Percentiles rank a stretch among this genome's conserved stretches.
Evolutionary conservation across 2,329 filamentous ascomycete genomes (phyloP).

Genomic region (Hymenoscyphus fructigenus): DNA sequence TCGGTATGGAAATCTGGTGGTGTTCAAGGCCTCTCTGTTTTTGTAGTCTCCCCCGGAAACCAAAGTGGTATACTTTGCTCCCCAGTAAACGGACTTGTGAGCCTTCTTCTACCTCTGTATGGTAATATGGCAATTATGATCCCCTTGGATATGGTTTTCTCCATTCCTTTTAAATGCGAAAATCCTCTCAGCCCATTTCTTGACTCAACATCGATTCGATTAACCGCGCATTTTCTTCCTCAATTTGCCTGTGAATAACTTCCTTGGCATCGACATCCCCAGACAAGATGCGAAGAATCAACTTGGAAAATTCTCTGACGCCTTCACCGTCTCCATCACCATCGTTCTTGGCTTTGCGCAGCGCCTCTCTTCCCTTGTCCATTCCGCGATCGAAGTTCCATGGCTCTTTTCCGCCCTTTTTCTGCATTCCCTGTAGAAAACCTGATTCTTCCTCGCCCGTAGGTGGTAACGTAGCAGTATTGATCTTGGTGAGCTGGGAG

Average conservation of each 20-base stretch:
- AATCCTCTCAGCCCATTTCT: constrained; percentile 34
- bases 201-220: constrained; percentile 51
- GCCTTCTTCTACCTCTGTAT: not conserved
- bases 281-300: constrained; percentile 52
- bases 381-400: constrained; percentile 62
- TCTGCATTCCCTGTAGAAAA: constrained; percentile 6
- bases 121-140: not conserved
- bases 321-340: constrained; percentile 56
- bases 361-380: constrained; percentile 52
- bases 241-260: constrained; percentile 46
- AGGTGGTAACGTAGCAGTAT: constrained; percentile 51
- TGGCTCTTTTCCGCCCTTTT: constrained; percentile 11
- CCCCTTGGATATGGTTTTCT: not conserved
- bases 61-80: not conserved
- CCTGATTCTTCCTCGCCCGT: constrained; percentile 13
- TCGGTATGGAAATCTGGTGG: not conserved
- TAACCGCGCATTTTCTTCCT: constrained; percentile 46
- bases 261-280: constrained; percentile 38
- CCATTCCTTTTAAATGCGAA: not conserved
- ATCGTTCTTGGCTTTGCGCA: constrained; percentile 53
- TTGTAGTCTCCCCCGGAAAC: not conserved
- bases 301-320: constrained; percentile 59
- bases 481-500: constrained; percentile 48
- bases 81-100: not conserved
- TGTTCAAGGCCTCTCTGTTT: not conserved